Base-by-base conservation (phyloP, 2,329 filamentous ascomycete genomes). In the Dothideomycetes sp. region DNA sequence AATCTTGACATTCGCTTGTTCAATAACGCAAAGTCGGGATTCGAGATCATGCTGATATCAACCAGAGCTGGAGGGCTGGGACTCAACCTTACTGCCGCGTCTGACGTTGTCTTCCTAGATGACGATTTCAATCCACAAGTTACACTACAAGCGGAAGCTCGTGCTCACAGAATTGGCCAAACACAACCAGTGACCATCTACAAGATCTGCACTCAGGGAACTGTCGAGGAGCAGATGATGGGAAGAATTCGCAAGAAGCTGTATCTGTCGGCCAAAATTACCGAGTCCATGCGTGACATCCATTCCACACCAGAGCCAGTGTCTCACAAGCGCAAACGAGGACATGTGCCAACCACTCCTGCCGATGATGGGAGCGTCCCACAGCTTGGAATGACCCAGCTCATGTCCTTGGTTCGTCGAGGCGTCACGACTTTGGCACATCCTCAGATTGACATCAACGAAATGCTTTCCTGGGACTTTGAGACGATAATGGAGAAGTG, bases 231-330 rank as follows among this genome's bases (percentile, higher is more conserved):
- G 44, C 73, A 76, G 42, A 76, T 76, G 69, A 63, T 72, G 52
- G 64, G 69, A 0, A 59, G 72, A 1, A 69, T 75, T n/a, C 62
- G 66, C 5, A 79, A 79, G 61, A 79, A 79, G 55, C 58, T 77
- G 0, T 78, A 78, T 44, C 59, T 79, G 0, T 76, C 73, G 0
- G 64, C 70, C 0, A 78, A 76, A 48, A 72, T 78, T 14, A 77
- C 71, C 0, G 73, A 77, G 44, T 67, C 66, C 2, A 75, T 77
- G 69, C 62, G 67, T 31, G 71, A 68, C 46, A 64, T 73, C 5
- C 69, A 75, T 47, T 58, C 60, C 1, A 52, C 55, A 3, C 42
- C 52, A 1, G 47, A 39, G 0, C 51, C 49, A 3, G 52, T 54
- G 3, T 36, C 37, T n/a, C 55, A 56, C 34, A 62, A 59, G 37